Evolutionary conservation across 2,329 filamentous ascomycete genomes (phyloP), one percentile per base, ranked within the genome.

Genomic region (Aspergillus sp.): DNA sequence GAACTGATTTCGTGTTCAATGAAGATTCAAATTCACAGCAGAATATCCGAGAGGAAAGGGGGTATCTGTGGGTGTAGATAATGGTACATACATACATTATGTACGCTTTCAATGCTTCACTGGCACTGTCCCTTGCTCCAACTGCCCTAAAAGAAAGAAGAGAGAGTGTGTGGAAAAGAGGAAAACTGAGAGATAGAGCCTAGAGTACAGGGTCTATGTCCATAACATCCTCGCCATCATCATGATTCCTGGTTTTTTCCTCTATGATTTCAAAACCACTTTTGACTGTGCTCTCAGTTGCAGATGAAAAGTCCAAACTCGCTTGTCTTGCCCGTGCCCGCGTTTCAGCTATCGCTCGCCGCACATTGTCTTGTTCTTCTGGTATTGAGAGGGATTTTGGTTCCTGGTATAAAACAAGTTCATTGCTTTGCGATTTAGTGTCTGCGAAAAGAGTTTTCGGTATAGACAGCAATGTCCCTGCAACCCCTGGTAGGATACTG

Each of bases 401-500:
- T 44, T 93, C 82, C 53, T 77, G 80, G 69, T 97, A 97, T 33
- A 97, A 79, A 13, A 98, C 86, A 53, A 97, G 60, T 62, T 81
- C 74, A 65, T 79, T 93, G 74, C 81, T 68, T 63, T 62, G 79
- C 74, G 62, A 79, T 39, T 70, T 67, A 9, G 69, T 64, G 38
- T 68, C 65, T n/a, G 65, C 73, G 5, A 90, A 76, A 41, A 95
- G 64, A 15, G 83, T 79, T 39, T 75, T 82, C 45, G 90, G 88
- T 51, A 85, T 84, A 49, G 79, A 77, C 53, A 77, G 78, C 45
- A 97, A 77, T 63, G 88, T 85, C 69, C 86, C 88, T 64, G 91
- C 85, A 47, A 97, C 86, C 63, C 94, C 88, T 0, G 89, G 84
- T 0, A 95, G 78, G 72, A 96, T 90, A 62, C 90, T 77, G 42